Evolutionary conservation across 768 basidiomycete species (phyloP).

Genomic region (Russula emetica): DNA sequence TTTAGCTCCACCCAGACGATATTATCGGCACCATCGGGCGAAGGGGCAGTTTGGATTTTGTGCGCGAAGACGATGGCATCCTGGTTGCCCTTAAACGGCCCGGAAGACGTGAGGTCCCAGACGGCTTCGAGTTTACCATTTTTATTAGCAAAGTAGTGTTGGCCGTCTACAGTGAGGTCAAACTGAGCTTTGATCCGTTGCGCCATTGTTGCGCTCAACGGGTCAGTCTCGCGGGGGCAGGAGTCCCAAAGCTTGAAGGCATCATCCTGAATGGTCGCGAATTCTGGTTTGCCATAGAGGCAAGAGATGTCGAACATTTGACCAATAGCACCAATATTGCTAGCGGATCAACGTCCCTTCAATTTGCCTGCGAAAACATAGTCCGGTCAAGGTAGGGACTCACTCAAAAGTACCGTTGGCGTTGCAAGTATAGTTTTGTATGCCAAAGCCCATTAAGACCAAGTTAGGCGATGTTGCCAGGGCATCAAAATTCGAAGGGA

Average conservation of each 20-base stretch:
- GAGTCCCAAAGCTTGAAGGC: conserved; percentile 4
- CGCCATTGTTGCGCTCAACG: neutral
- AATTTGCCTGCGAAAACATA: neutral
- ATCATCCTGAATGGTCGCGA: conserved; percentile 1
- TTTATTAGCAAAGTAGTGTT: conserved; percentile 18
- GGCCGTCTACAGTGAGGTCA: neutral
- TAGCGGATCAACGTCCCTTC: neutral
- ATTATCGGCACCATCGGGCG: conserved; percentile 5
- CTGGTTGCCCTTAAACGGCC: neutral
- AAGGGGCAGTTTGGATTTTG: conserved; percentile 3
- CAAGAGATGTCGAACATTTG: conserved; percentile 22
- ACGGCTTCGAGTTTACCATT: conserved; percentile 1
- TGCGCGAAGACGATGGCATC: conserved; percentile 13
- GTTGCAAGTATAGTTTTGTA: conserved; percentile 16
- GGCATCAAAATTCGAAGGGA: neutral
- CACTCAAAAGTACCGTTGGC: conserved; percentile 9
- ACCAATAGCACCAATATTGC: conserved; percentile 21
- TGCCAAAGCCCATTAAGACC: conserved; percentile 1
- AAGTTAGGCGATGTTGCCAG: neutral
- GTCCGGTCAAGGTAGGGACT: neutral
- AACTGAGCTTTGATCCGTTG: neutral
- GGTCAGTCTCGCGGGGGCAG: neutral
- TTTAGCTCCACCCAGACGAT: conserved; percentile 23
- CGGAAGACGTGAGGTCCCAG: conserved; percentile 21
- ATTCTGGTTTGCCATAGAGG: neutral